Base-by-base conservation (phyloP, 2,329 filamentous ascomycete species). In the Colletotrichum sansevieriae region DNA sequence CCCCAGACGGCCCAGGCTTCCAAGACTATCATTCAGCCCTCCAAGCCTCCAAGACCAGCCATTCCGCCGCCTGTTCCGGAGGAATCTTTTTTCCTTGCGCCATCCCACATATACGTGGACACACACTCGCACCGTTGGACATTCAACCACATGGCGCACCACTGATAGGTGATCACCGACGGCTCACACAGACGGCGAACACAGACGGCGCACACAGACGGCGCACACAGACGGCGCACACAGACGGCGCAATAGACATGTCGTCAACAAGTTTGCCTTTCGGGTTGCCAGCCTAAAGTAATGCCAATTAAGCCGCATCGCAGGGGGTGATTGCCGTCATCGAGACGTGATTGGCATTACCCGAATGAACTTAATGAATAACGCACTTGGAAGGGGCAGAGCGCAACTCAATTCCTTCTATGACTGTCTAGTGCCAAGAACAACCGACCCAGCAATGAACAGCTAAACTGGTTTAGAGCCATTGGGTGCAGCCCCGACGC, bases 11-110 rank as follows among this genome's bases (percentile, higher is more conserved):
- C 18, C 18, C 18, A 18, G 18, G 18, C 18, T 18, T 18, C 18
- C 18, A 18, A 18, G 18, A 18, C 18, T 18, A 25, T 25, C 25
- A 3, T 25, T 25, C 25, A 25, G 25, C 25, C 29, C 56, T 43
- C 49, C 41, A 66, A 55, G 56, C 55, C 63, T 61, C 60, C 65
- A 64, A 64, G 65, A 68, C 60, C 37, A 10, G 15, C 60, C 65
- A 68, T 68, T 22, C 65, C 60, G 47, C 46, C 51, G 47, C 63
- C 49, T 62, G 37, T 56, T 66, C 64, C 43, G 64, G 43, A 66
- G 49, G 58, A 63, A 65, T 56, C 57, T 63, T 44, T 46, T 55
- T 20, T 13, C 20, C 20, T 37, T 18, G 33, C 18, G 33, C 18
- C 46, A 49, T 25, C 55, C 35, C 39, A 20, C 55, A 25, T 35